Evolutionary conservation across 2,329 filamentous ascomycete species (phyloP).

Genomic region (Hypoxylon sp.): DNA sequence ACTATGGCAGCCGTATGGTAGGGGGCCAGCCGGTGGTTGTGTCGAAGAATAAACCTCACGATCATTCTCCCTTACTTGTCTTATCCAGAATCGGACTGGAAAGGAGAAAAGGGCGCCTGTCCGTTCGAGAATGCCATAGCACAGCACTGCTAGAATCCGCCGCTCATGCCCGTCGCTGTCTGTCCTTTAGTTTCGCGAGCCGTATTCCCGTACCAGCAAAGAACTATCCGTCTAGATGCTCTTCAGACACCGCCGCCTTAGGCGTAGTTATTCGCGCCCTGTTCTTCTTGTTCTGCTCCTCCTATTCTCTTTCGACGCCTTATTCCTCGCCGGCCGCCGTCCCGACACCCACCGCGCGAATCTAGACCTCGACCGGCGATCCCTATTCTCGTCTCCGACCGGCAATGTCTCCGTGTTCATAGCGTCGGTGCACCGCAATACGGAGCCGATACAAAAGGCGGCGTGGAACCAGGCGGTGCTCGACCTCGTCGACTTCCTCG

Average conservation of each 20-base stretch:
- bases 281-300: conserved; percentile 44
- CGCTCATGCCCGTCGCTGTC: conserved; percentile 9
- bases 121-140: conserved; percentile 32
- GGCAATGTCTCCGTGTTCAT: conserved; percentile 63
- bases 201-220: conserved; percentile 4
- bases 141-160: conserved; percentile 24
- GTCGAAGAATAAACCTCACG: conserved; percentile 12
- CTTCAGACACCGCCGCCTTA: conserved; percentile 47
- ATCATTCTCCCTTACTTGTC: conserved; percentile 15
- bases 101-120: conserved; percentile 15
- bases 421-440: conserved; percentile 73
- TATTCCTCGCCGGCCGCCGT: conserved; percentile 43
- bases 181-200: conserved; percentile 8
- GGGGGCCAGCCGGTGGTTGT: no score
- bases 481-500: conserved; percentile 62
- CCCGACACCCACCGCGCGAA: conserved; percentile 44
- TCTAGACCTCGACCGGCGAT: conserved; percentile 34
- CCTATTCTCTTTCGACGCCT: conserved; percentile 48
- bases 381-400: conserved; percentile 18
- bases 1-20: conserved; percentile 3
- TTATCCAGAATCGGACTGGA: conserved; percentile 24
- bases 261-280: conserved; percentile 48
- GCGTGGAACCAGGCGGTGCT: conserved; percentile 68
- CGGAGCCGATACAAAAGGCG: conserved; percentile 63
- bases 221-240: conserved; percentile 44